phyloP scores from a whole-genome alignment of 1,284 basidiomycete species.

The Cryptococcus maquisensis region DNA sequence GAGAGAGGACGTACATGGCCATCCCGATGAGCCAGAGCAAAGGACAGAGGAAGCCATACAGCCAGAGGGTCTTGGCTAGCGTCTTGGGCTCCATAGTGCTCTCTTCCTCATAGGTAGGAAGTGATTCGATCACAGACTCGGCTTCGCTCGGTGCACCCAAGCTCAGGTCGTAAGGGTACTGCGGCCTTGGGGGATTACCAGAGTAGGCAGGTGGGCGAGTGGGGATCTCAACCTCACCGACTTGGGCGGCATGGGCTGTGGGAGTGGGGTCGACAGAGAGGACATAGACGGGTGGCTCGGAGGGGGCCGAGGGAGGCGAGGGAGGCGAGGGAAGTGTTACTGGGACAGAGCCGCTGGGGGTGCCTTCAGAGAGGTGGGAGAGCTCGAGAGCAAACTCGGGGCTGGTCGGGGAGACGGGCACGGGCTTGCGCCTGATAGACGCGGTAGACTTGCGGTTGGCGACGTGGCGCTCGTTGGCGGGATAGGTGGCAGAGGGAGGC shows the following conservation, averaged over 20 bases:
- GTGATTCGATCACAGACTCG: conserved; percentile 14
- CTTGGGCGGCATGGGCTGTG: neutral
- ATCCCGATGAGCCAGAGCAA: conserved; percentile 41
- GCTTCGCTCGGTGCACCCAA: neutral
- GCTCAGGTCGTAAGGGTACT: neutral
- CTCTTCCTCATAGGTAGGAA: conserved; percentile 31
- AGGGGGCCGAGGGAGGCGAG: neutral
- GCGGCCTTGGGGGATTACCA: neutral
- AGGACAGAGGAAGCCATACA: conserved; percentile 40
- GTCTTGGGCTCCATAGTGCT: conserved; percentile 40
- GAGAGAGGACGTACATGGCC: conserved; percentile 28
- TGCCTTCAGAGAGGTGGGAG: neutral
- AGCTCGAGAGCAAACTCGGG: conserved; percentile 5
- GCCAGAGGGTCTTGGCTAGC: conserved; percentile 33
- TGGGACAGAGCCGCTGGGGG: neutral
- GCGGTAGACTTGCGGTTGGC: conserved; percentile 16
- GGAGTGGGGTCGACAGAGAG: conserved; percentile 22
- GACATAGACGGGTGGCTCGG: conserved; percentile 22
- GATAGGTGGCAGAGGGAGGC: neutral
- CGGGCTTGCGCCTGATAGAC: conserved; percentile 27
- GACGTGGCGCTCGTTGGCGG: neutral
- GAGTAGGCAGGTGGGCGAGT: neutral
- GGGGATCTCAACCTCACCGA: neutral
- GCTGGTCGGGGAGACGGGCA: conserved; percentile 8
- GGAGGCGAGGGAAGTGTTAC: neutral